Percentiles rank a stretch among this genome's conserved stretches.
Conservation (phyloP, 305 asterid genomes). For the Fraxinus angustifolia region DNA sequence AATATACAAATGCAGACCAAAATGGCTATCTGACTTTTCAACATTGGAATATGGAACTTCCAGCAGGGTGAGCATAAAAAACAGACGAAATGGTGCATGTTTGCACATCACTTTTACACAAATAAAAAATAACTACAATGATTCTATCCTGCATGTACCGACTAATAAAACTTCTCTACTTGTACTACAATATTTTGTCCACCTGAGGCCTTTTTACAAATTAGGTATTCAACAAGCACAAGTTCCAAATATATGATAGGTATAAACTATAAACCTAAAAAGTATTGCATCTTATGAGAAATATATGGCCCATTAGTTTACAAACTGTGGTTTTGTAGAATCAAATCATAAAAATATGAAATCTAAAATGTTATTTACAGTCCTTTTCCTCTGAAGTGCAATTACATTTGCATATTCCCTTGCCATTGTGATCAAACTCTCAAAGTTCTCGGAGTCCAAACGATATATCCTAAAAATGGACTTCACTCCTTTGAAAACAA, state of each 20-base stretch:
- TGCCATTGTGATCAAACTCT: not conserved
- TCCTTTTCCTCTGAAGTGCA: not conserved
- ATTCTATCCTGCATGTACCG: not conserved
- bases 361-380: not conserved
- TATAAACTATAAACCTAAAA: not conserved
- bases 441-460: not conserved
- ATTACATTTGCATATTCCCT: conserved; percentile 18
- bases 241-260: not conserved
- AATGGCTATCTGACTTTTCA: not conserved
- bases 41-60: not conserved
- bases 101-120: not conserved
- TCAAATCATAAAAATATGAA: not conserved
- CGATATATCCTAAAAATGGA: not conserved
- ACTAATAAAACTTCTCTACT: not conserved
- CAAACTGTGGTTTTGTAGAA: not conserved
- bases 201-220: not conserved
- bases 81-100: not conserved
- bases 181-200: not conserved
- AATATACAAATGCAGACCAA: not conserved
- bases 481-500: not conserved
- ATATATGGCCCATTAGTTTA: not conserved
- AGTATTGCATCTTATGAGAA: not conserved
- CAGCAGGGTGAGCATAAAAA: conserved; percentile 10
- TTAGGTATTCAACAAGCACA: not conserved
- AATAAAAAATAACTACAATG: not conserved